Conservation (phyloP, 805 yeast species). For the Lachancea thermotolerans region DNA sequence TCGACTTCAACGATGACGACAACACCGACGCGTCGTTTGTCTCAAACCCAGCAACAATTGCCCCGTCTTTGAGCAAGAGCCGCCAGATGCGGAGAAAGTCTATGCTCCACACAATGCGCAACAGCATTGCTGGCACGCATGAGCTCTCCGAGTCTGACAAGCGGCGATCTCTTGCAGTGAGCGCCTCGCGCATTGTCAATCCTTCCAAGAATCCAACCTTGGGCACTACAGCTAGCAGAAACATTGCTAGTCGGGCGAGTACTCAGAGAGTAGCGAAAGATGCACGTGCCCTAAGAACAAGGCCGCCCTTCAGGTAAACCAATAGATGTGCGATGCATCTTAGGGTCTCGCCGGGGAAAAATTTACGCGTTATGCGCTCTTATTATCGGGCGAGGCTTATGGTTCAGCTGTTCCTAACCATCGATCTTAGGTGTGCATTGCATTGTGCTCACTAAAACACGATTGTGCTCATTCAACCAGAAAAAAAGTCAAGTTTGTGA, state of each 20-base stretch:
- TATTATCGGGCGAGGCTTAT: too few species aligned
- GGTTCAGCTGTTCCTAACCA: too few species aligned
- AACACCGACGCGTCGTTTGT: slow-evolving; percentile 32
- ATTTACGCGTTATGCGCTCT: too few species aligned
- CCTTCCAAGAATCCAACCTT: background rate
- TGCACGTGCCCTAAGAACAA: background rate
- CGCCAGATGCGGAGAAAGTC: slow-evolving; percentile 28
- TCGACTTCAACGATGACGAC: slow-evolving; percentile 20
- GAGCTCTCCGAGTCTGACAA: slow-evolving; percentile 7
- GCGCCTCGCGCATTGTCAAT: slow-evolving; percentile 9
- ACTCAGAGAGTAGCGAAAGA: background rate
- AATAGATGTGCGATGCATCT: background rate
- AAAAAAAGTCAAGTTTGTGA: background rate
- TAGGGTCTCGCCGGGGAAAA: too few species aligned
- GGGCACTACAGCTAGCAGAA: background rate
- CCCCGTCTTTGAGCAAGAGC: slow-evolving; percentile 1
- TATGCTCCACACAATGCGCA: slow-evolving; percentile 28
- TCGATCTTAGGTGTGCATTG: background rate
- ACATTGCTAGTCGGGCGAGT: background rate
- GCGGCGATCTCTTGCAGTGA: slow-evolving; percentile 9
- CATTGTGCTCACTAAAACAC: background rate
- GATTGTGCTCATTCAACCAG: background rate
- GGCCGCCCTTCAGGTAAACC: slow-evolving; percentile 25
- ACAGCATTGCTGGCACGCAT: slow-evolving; percentile 19
- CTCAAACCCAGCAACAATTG: slow-evolving; percentile 21